These are phyloP conservation scores for Fusarium transvaalense DNA, from an alignment of 2,329 filamentous ascomycete genomes.

Conservation along the genomic window DNA sequence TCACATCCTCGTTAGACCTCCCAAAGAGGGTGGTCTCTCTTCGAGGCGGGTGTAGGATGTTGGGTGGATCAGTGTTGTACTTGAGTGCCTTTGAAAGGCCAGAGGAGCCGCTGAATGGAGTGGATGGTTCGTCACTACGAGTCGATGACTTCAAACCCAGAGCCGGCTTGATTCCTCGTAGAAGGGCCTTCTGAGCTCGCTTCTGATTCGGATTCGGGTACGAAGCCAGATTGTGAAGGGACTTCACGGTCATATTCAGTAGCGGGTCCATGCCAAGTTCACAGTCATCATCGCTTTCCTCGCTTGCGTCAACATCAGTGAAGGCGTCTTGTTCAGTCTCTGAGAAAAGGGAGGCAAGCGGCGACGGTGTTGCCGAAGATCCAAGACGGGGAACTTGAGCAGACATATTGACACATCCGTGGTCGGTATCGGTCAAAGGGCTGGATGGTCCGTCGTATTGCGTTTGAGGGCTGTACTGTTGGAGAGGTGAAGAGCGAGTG, in stretches of 20 bases:
- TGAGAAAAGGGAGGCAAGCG: slow-evolving; percentile 36
- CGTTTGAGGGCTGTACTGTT: slow-evolving; percentile 65
- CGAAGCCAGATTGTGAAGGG: slow-evolving; percentile 66
- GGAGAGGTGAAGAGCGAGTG: slow-evolving; percentile 40
- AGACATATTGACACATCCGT: slow-evolving; percentile 47
- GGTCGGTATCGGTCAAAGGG: slow-evolving; percentile 51
- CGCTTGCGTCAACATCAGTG: slow-evolving; percentile 43
- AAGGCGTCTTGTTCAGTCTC: slow-evolving; percentile 34
- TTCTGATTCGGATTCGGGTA: slow-evolving; percentile 68
- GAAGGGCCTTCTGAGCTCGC: slow-evolving; percentile 62
- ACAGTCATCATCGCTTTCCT: slow-evolving; percentile 50
- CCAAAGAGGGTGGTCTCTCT: slow-evolving; percentile 27
- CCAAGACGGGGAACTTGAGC: slow-evolving; percentile 46
- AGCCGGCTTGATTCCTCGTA: slow-evolving; percentile 49
- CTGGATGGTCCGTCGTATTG: slow-evolving; percentile 66
- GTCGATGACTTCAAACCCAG: slow-evolving; percentile 26
- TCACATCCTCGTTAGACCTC: slow-evolving; percentile 24
- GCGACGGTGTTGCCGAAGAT: slow-evolving; percentile 46
- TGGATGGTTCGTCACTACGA: slow-evolving; percentile 28
- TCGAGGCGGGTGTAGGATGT: slow-evolving; percentile 12
- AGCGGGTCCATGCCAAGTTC: slow-evolving; percentile 51
- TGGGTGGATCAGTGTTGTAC: slow-evolving; percentile 6
- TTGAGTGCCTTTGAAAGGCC: slow-evolving; percentile 23
- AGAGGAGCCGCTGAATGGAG: slow-evolving; percentile 14
- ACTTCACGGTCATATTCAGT: slow-evolving; percentile 60